Base-by-base conservation (phyloP, 2,329 filamentous ascomycete species). In the Xylaria sp. region DNA sequence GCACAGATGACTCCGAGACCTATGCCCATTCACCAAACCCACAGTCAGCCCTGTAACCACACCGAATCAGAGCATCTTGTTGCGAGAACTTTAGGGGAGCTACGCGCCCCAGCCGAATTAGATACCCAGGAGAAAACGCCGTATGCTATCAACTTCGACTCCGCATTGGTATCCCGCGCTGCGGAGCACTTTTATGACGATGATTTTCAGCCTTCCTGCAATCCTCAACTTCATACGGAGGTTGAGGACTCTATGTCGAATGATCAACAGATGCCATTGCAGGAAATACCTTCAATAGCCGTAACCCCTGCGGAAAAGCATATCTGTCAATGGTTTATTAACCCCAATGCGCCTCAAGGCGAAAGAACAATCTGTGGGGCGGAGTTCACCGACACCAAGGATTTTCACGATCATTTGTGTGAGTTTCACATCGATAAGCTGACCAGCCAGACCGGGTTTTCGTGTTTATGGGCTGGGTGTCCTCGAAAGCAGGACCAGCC, bases 381-480 rank as follows among this genome's bases (percentile, higher is more conserved):
- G 47, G 56, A 70, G 31, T 77, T 75, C 54, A 57, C 66, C 3
- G 67, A 71, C 39, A 68, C 62, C 5, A 58, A 65, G 1, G 69
- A 73, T 17, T 68, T 78, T 20, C 71, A 77, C 7, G 61, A 72
- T 1, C 76, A 78, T 54, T 17, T 78, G 5, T 74, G 70, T 45
- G 61, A 71, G 5, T 65, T 69, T 5, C 76, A 78, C 38, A 67
- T 75, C 20, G 65, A 68, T 11, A 55, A 67, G 15, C 49, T 75
- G 56, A 63, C 70, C 17, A 73, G 69, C 61, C 76, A 75, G 66
- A 73, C 72, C 2, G 74, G 73, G 20, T 77, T 73, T 50, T n/a
- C 73, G 7, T 78, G 77, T 57, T 61, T 71, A 22, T 78, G 77
- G 77, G 63, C 73, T n/a, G 74, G 70, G 1, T 78, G 77, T 45